These are phyloP conservation scores for Beauveria caledonica DNA, from an alignment of 2,329 filamentous ascomycete genomes.

Conservation along the genomic window DNA sequence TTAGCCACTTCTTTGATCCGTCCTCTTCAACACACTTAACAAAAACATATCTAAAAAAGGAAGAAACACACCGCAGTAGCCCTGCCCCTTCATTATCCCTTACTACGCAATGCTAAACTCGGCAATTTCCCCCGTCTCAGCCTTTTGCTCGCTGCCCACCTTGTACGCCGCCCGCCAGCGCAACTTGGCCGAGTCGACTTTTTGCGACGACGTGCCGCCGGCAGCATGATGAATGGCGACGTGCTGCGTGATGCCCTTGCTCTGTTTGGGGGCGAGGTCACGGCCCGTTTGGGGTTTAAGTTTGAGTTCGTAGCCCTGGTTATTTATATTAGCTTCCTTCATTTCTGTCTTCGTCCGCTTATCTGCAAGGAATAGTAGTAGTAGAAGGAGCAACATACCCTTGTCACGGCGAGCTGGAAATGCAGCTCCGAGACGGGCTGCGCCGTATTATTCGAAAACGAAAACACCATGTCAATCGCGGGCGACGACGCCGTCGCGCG, in stretches of 20 bases:
- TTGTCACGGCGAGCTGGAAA: slow-evolving; percentile 89
- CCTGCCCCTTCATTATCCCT: neutral
- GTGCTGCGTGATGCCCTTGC: slow-evolving; percentile 68
- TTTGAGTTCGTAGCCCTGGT: slow-evolving; percentile 68
- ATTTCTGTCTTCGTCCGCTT: neutral
- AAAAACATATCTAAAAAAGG: slow-evolving; percentile 2
- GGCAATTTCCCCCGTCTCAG: slow-evolving; percentile 78
- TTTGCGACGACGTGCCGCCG: slow-evolving; percentile 37
- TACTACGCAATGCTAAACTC: slow-evolving; percentile 63
- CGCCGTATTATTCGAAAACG: slow-evolving; percentile 74
- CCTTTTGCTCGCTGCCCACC: slow-evolving; percentile 55
- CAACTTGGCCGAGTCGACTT: slow-evolving; percentile 77
- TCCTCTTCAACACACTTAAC: neutral
- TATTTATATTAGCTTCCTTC: neutral
- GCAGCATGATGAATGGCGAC: slow-evolving; percentile 64
- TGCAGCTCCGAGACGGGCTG: slow-evolving; percentile 71
- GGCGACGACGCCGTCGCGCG: slow-evolving; percentile 45
- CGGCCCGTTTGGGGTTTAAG: slow-evolving; percentile 81
- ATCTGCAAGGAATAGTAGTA: neutral
- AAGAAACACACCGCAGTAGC: neutral
- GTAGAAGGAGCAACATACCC: slow-evolving; percentile 46
- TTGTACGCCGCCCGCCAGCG: slow-evolving; percentile 82
- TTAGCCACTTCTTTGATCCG: too few relatives aligned
- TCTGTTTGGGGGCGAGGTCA: slow-evolving; percentile 63
- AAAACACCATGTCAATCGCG: slow-evolving; percentile 61